Conservation (phyloP, 2,329 filamentous ascomycete genomes). For the Pseudocercospora ulei region DNA sequence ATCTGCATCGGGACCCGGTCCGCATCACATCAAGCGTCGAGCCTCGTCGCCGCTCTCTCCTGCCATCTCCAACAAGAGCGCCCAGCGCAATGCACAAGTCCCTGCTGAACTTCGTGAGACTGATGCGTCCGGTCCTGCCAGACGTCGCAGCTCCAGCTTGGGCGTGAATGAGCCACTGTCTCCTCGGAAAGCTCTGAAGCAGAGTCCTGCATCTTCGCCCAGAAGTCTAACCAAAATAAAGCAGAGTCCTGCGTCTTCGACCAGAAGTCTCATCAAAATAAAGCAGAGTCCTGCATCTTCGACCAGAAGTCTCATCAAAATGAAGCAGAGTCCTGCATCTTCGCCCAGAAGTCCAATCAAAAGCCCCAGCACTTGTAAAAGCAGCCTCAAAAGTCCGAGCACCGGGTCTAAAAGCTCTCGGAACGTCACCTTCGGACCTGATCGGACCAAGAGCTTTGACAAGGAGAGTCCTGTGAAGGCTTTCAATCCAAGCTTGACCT, state of each 20-base stretch:
- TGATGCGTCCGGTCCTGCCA: no score
- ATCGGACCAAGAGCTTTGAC: slow-evolving; percentile 3
- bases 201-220: no score
- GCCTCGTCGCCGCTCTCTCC: background rate
- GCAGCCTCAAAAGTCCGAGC: slow-evolving; percentile 6
- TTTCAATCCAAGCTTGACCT: background rate
- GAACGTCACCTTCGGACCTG: slow-evolving; percentile 1
- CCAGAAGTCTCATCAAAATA: no score
- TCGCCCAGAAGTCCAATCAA: background rate
- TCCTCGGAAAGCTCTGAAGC: no score
- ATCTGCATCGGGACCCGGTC: background rate
- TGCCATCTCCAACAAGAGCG: background rate
- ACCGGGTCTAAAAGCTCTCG: slow-evolving; percentile 1
- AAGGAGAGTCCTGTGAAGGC: slow-evolving; percentile 6
- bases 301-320: background rate
- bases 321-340: background rate
- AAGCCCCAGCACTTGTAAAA: slow-evolving; percentile 5
- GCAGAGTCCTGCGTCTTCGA: no score
- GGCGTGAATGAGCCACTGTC: background rate
- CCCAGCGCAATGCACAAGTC: no score
- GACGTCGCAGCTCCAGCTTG: background rate
- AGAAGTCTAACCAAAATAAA: no score
- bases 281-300: background rate
- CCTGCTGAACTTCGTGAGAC: no score
- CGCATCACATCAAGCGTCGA: background rate